Base-by-base conservation (phyloP, 2,329 filamentous ascomycete species). In the Apiospora rasikravindrae region DNA sequence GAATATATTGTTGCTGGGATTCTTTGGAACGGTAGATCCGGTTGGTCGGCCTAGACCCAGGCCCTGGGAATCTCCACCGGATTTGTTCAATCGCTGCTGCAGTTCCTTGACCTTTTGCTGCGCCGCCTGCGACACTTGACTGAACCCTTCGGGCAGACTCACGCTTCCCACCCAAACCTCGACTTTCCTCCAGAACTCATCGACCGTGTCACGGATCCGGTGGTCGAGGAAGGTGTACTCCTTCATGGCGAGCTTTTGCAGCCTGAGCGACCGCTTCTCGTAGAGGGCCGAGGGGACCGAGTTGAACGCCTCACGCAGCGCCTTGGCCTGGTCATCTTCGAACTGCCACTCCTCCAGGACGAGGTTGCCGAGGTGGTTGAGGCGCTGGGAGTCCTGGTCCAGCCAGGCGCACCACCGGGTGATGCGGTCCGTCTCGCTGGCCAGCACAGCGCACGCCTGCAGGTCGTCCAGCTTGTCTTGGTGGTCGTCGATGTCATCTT, bases 121-220 rank as follows among this genome's bases (percentile, higher is more conserved):
- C 44, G 16, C 22, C 19, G 57, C 13, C 2, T n/a, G 16, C 16
- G 37, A 37, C 14, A 24, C 5, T 19, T 16, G n/a, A 13, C 6
- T 26, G 1, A 24, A 6, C 1, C 6, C 29, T 11, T 26, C 49
- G 49, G 49, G 53, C 53, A 16, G 19, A 19, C 1, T 11, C 29
- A 61, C 33, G 6, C 37, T 37, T 2, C 8, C 29, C 16, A 64
- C 19, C 29, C 33, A 64, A 22, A 2, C 1, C n/a, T 69, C 26
- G 44, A 71, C 10, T 4, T 26, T 67, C 1, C 6, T 0, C 33
- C 75, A 45, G 68, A 70, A 76, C 13, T 76, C 73, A 49, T 79
- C 77, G 1, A 80, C 47, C 1, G 73, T 71, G 0, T 44, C 13
- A 7, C 77, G 79, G 42, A 80, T 74, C 14, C 73, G 74, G 5